Evolutionary conservation across 305 asterid species (phyloP).

Genomic region (Fraxinus greggii): DNA sequence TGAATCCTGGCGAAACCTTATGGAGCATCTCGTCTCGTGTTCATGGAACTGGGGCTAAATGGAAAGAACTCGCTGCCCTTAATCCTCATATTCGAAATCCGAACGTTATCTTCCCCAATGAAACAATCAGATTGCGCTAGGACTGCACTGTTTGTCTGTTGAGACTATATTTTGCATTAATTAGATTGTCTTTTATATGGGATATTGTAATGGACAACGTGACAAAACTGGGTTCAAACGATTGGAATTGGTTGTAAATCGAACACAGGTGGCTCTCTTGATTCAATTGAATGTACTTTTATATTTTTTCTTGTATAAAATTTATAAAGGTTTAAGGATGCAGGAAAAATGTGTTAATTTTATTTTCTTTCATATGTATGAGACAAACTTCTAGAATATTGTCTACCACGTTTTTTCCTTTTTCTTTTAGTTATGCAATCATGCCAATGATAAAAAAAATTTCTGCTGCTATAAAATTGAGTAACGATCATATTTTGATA

Average conservation of each 20-base stretch:
- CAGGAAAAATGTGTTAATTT: not conserved
- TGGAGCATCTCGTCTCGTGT: slow-evolving; percentile 86
- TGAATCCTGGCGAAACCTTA: slow-evolving; percentile 60
- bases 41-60: slow-evolving; percentile 51
- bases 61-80: slow-evolving; percentile 54
- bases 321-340: not conserved
- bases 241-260: not conserved
- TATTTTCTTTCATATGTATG: not conserved
- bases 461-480: not conserved
- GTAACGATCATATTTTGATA: not conserved
- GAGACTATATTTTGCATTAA: not conserved
- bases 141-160: not conserved
- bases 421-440: not conserved
- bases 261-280: not conserved
- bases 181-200: not conserved
- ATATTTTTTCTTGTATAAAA: not conserved
- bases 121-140: slow-evolving; percentile 47
- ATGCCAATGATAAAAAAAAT: not conserved
- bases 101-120: slow-evolving; percentile 47
- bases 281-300: not conserved
- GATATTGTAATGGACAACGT: not conserved
- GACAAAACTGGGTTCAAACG: not conserved
- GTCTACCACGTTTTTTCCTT: not conserved
- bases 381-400: not conserved
- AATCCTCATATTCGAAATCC: slow-evolving; percentile 58